Base-by-base conservation (phyloP, 1,284 basidiomycete species). In the Coniferiporia sulphurascens region DNA sequence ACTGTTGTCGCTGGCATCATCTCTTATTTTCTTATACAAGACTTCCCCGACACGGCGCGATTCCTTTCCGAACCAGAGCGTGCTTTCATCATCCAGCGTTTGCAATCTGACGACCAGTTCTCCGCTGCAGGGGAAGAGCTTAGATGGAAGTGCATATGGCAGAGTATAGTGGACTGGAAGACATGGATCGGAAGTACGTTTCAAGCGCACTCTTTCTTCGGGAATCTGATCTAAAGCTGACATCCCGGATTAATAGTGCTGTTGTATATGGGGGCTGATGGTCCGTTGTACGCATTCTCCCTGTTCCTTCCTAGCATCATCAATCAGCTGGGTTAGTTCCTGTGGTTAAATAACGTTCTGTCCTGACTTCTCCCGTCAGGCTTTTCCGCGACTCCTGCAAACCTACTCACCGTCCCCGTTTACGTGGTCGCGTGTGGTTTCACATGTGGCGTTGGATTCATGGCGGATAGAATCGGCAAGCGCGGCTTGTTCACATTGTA, bases 41-140 rank as follows among this genome's bases (percentile, higher is more conserved):
- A 92, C 71, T 92, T 92, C 74, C 89, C 89, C 4, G 87, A 90
- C 66, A 87, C 82, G 0, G 89, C 89, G 48, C 88, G 80, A 65
- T 91, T 91, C 75, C 77, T 93, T 17, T 80, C 77, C 27, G 85
- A 87, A 63, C 76, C 73, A 1, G 91, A 93, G 72, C 76, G 87
- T 22, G 85, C 82, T 2, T 77, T 86, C 34, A 78, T 91, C 54
- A 77, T 91, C 58, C 76, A 82, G 17, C 76, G 87, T 19, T 75
- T 91, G 38, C 85, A 89, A 70, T 70, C 71, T n/a, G 87, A 90
- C 68, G 80, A 83, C 66, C 86, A 86, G 67, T 87, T 84, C 69
- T 86, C 86, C 66, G 88, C 87, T 3, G 86, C 79, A 4, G 87
- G 87, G 22, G 87, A 91, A 70, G 73, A 70, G 50, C 76, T 90